Evolutionary conservation across 495 filamentous ascomycete genomes (phyloP).

Genomic region (Acidomyces sp.): DNA sequence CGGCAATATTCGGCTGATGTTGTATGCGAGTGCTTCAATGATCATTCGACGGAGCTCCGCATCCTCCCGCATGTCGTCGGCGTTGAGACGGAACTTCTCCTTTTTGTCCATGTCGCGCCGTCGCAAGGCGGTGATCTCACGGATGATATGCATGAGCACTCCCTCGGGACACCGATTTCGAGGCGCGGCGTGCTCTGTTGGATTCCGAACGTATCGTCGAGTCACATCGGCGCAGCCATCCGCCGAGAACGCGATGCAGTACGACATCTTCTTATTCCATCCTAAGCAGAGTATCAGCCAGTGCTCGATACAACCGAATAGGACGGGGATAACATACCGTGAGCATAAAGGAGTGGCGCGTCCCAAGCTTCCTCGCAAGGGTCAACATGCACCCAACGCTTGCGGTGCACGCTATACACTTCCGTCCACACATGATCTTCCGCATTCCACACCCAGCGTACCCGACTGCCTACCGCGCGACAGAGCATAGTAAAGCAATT

Average conservation of each 20-base stretch:
- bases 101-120: constrained; percentile 68
- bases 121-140: constrained; percentile 75
- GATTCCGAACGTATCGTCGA: constrained; percentile 81
- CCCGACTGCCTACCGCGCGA: constrained; percentile 75
- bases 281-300: constrained; percentile 29
- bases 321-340: constrained; percentile 42
- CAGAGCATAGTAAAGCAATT: constrained; percentile 99
- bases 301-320: not conserved
- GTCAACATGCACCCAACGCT: constrained; percentile 95
- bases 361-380: constrained; percentile 93
- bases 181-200: constrained; percentile 53
- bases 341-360: constrained; percentile 79
- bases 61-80: constrained; percentile 81
- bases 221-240: constrained; percentile 95
- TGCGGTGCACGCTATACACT: constrained; percentile 86
- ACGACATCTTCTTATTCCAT: constrained; percentile 89
- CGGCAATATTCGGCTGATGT: constrained; percentile 44
- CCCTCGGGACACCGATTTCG: constrained; percentile 71
- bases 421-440: constrained; percentile 98
- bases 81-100: constrained; percentile 64
- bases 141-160: constrained; percentile 72
- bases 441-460: constrained; percentile 96
- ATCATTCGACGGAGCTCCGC: constrained; percentile 67
- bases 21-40: constrained; percentile 53
- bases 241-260: constrained; percentile 91